phyloP scores from a whole-genome alignment of 345 rosid species.

The Populus tremula region DNA sequence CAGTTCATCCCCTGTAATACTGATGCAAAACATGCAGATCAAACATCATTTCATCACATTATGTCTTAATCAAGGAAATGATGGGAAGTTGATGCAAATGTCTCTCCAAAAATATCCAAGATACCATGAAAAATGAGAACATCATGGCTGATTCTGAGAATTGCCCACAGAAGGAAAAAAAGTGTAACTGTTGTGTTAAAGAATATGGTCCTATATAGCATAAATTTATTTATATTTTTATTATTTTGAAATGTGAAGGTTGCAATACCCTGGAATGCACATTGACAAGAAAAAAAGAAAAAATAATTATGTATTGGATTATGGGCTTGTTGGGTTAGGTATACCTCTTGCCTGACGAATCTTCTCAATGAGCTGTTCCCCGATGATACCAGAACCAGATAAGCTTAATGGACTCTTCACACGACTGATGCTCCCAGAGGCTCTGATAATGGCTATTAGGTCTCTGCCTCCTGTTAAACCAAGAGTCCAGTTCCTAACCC shows the following conservation, averaged over 20 bases:
- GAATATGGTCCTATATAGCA: background rate
- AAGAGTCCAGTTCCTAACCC: slow-evolving; percentile 83
- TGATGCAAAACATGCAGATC: background rate
- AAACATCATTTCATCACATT: too few species aligned
- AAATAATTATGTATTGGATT: too few species aligned
- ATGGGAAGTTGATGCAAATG: too few species aligned
- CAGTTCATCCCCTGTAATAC: background rate
- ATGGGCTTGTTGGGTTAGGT: background rate
- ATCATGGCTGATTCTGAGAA: too few species aligned
- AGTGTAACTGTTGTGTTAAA: background rate
- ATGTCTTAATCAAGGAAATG: too few species aligned
- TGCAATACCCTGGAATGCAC: background rate
- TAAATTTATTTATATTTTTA: too few species aligned
- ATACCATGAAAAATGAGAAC: too few species aligned
- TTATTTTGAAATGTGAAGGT: background rate
- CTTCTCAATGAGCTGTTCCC: slow-evolving; percentile 85
- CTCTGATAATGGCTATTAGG: slow-evolving; percentile 79
- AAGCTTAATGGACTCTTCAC: slow-evolving; percentile 62
- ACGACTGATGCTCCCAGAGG: slow-evolving; percentile 91
- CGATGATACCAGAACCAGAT: slow-evolving; percentile 64
- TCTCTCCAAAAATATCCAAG: too few species aligned
- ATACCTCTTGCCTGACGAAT: slow-evolving; percentile 80
- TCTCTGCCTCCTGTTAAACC: slow-evolving; percentile 82
- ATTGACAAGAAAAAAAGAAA: background rate
- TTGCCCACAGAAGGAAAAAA: too few species aligned